phyloP scores from a whole-genome alignment of 371 early-diverging fungal species.

The Mucor lusitanicus region DNA sequence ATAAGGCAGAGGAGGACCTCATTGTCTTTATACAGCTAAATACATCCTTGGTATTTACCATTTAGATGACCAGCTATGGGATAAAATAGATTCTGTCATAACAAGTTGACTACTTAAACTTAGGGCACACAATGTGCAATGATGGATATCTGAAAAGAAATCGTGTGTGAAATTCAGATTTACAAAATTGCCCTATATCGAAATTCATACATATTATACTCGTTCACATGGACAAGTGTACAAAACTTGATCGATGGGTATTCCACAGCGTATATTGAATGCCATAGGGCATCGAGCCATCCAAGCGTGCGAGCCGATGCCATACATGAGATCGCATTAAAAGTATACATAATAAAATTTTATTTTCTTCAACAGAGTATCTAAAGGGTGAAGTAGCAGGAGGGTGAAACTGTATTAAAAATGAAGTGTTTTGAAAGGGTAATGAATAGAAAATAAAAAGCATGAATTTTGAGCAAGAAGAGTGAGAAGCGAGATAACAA shows the following conservation, averaged over 20 bases:
- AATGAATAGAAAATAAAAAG: constrained; percentile 2
- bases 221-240: background rate
- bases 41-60: too few species aligned
- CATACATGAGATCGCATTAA: background rate
- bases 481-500: constrained; percentile 2
- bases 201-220: background rate
- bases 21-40: too few species aligned
- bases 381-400: background rate
- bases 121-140: background rate
- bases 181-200: background rate
- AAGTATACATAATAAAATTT: background rate
- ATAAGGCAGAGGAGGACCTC: too few species aligned
- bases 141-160: background rate
- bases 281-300: background rate
- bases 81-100: too few species aligned
- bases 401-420: background rate
- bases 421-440: constrained; percentile 2
- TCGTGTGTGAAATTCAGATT: background rate
- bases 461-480: background rate
- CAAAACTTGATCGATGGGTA: background rate
- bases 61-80: too few species aligned
- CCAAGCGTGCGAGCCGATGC: background rate
- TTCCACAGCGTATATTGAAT: background rate
- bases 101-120: background rate
- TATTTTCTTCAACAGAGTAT: background rate